These are phyloP conservation scores for Miscanthus lutarioriparius DNA, from an alignment of 176 grass and related monocot genomes.

Conservation along the genomic window DNA sequence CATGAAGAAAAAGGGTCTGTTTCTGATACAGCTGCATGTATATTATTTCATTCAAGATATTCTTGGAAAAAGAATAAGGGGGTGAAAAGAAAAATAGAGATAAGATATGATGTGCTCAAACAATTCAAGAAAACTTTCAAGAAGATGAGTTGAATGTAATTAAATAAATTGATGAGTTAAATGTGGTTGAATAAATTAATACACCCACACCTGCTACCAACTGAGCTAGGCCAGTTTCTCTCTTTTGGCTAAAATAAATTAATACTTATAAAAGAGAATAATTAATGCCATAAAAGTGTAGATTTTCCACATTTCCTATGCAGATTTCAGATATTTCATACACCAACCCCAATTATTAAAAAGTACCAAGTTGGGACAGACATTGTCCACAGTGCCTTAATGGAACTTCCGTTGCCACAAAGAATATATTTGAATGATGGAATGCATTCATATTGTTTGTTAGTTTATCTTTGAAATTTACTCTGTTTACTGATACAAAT, in stretches of 20 bases:
- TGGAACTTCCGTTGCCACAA: background rate
- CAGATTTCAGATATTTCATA: constrained; percentile 2
- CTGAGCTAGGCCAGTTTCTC: background rate
- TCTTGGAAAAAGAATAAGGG: background rate
- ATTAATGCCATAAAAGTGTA: background rate
- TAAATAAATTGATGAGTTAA: background rate
- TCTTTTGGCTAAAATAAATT: background rate
- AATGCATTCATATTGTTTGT: background rate
- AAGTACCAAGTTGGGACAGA: background rate
- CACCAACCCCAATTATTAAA: constrained; percentile 6
- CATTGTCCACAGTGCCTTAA: background rate
- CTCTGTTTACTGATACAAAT: background rate
- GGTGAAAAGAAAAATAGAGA: background rate
- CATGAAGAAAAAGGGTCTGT: constrained; percentile 6
- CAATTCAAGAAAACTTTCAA: background rate
- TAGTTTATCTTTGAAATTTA: background rate
- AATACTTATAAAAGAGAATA: background rate
- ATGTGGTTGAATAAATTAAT: background rate
- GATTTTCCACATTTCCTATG: background rate
- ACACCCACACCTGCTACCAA: background rate
- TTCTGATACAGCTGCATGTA: background rate
- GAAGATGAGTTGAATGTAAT: constrained; percentile 13
- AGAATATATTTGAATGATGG: background rate
- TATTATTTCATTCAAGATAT: background rate
- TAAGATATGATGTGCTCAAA: background rate